Percentiles rank a stretch among this genome's conserved stretches.
Evolutionary conservation across 1,284 basidiomycete genomes (phyloP).

Genomic region (Psilocybe mexicana): DNA sequence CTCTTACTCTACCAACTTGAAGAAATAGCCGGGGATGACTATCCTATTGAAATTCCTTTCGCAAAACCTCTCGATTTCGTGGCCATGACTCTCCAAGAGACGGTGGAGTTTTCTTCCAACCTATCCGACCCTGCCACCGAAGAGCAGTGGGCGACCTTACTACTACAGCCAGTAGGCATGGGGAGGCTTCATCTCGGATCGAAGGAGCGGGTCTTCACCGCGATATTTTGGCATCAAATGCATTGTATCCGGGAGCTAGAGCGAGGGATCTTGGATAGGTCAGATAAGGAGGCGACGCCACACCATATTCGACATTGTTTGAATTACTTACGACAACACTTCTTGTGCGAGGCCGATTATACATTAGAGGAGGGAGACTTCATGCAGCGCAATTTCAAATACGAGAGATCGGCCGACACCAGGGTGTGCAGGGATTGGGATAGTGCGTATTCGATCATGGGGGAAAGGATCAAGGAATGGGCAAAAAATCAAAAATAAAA

Average conservation of each 20-base stretch:
- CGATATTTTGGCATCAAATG: neutral
- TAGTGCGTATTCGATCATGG: neutral
- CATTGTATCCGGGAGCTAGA: neutral
- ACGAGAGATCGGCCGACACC: slow-evolving; percentile 2
- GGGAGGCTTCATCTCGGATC: neutral
- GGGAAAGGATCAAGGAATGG: neutral
- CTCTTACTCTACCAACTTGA: neutral
- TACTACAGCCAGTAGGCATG: neutral
- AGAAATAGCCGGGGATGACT: neutral
- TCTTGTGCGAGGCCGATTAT: slow-evolving; percentile 30
- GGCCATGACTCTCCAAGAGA: neutral
- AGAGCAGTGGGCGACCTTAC: neutral
- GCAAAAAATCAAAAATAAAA: neutral
- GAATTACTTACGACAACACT: slow-evolving; percentile 32
- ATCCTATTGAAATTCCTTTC: neutral
- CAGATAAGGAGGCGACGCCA: neutral
- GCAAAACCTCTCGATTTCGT: neutral
- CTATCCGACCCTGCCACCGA: neutral
- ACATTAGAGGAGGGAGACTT: slow-evolving; percentile 28
- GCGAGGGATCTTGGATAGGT: neutral
- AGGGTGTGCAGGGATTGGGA: slow-evolving; percentile 11
- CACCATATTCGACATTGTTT: slow-evolving; percentile 32
- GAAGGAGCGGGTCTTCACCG: neutral
- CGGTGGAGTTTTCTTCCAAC: neutral
- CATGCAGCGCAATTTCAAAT: slow-evolving; percentile 8